phyloP scores from a whole-genome alignment of 306 rosid species.

The Inga leiocalycina region DNA sequence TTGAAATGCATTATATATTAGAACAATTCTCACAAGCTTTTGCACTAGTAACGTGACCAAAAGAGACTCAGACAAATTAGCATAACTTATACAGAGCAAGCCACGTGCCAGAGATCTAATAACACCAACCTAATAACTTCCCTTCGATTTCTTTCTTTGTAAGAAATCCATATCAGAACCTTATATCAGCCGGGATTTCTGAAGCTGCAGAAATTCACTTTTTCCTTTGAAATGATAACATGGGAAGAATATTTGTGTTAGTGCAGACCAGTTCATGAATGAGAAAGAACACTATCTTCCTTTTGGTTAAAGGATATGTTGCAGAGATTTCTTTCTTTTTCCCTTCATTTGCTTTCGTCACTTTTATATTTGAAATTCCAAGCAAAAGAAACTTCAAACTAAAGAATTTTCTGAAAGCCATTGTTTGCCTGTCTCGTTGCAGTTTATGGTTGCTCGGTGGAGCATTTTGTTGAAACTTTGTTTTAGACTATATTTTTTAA shows the following conservation, averaged over 20 bases:
- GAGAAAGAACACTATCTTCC: neutral
- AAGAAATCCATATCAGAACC: neutral
- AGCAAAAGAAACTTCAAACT: slow-evolving; percentile 3
- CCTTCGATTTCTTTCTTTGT: neutral
- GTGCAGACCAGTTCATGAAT: neutral
- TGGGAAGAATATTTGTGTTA: neutral
- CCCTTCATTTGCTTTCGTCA: neutral
- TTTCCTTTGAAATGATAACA: neutral
- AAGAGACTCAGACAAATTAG: neutral
- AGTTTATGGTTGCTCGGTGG: neutral
- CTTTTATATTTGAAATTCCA: neutral
- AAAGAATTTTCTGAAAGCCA: neutral
- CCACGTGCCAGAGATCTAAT: neutral
- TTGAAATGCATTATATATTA: neutral
- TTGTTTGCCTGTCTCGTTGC: neutral
- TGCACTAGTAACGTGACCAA: neutral
- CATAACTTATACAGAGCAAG: neutral
- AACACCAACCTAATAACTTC: neutral
- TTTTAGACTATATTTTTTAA: neutral
- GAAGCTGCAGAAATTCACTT: neutral
- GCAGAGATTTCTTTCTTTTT: neutral
- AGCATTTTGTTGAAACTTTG: neutral
- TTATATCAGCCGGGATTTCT: neutral
- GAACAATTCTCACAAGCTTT: neutral
- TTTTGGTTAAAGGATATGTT: neutral